Base-by-base conservation (phyloP, 257 asterid species). In the Eucommia ulmoides region DNA sequence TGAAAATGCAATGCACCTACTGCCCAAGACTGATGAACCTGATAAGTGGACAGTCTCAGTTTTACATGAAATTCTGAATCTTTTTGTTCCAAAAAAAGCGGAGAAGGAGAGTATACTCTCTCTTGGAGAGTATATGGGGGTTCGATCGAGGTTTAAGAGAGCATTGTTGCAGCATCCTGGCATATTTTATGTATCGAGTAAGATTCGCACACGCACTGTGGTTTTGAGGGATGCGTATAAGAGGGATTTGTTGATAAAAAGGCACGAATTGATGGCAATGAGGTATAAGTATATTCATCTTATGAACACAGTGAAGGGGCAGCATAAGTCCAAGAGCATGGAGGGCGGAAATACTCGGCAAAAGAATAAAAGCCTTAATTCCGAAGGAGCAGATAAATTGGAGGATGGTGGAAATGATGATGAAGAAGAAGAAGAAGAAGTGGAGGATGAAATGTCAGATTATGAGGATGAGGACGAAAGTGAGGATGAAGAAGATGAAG, bases 121-220 rank as follows among this genome's bases (percentile, higher is more conserved):
- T 50, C 70, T 89, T 35, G 97, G 93, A 35, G 96, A 84, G 79
- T 67, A 15, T 67, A 82, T 82, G 29, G 97, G 97, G 66, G 64
- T 84, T 62, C 66, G 93, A 25, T 66, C 97, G 49, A 82, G 93
- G 68, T 84, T 89, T 65, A 89, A 80, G 78, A 69, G 58, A 19
- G 91, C 86, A 0, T 50, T 82, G 29, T 49, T 85, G 75, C 82
- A 80, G 24, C 96, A 89, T 74, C 96, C 98, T 0, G 96, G 93
- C 55, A 80, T 89, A 52, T 89, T 89, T 45, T 89, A 89, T 26
- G 69, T 81, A 47, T 85, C 96, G 2, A 74, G 71, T 62, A 89
- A 82, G 82, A 65, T 65, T 41, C 66, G 88, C 35, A 82, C 72
- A 2, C 82, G 73, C 57, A 85, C 92, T 1, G 91, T 80, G 51